These are phyloP conservation scores for Leishmania turanica DNA, from an alignment of 208 protist species.

Conservation along the genomic window DNA sequence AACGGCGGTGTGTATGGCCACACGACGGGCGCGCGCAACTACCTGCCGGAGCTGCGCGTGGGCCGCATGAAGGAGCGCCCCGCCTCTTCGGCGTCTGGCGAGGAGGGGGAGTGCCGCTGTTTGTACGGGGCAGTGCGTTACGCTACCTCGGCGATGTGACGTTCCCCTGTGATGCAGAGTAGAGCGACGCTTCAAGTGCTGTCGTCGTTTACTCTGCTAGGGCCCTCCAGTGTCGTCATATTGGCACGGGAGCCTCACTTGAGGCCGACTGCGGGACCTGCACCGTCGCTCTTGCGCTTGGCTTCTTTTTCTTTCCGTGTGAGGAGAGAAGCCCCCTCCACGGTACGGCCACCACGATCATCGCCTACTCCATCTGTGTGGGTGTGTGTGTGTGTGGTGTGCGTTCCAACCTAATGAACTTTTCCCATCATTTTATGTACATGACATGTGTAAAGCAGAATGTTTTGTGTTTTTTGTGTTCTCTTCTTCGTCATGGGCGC, in stretches of 20 bases:
- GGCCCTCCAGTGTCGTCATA: neutral
- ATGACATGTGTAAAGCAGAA: neutral
- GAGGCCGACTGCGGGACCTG: neutral
- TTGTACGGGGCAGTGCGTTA: neutral
- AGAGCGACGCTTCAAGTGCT: neutral
- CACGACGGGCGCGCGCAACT: slow-evolving; percentile 55
- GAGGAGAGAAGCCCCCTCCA: neutral
- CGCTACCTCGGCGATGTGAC: neutral
- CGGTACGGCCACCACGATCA: neutral
- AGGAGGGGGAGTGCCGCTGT: neutral
- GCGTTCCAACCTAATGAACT: neutral
- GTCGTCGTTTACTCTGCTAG: neutral
- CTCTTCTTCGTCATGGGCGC: neutral
- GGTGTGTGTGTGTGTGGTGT: neutral
- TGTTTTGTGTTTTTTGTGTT: neutral
- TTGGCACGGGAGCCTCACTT: neutral
- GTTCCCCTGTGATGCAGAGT: neutral
- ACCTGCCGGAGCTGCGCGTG: slow-evolving; percentile 68
- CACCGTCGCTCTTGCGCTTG: neutral
- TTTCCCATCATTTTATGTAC: neutral
- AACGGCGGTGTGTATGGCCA: slow-evolving; percentile 72
- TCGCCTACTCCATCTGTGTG: neutral
- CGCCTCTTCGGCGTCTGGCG: neutral
- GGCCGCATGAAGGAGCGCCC: slow-evolving; percentile 6
- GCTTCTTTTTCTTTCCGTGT: neutral